Conservation (phyloP, 805 yeast species). For the Candida qinlingensis region DNA sequence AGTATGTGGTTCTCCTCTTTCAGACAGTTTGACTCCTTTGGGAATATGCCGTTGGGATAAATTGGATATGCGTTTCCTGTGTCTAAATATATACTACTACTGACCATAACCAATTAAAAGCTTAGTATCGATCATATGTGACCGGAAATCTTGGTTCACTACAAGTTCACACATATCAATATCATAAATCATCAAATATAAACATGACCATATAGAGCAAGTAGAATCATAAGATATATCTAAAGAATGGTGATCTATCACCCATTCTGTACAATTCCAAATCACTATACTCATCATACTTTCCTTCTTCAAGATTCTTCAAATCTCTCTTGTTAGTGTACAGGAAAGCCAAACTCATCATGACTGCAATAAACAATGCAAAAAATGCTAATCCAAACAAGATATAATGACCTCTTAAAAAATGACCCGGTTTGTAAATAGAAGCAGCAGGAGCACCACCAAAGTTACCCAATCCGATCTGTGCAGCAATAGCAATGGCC, state of each 20-base stretch:
- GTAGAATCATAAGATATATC: constrained; percentile 25
- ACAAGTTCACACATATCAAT: not conserved
- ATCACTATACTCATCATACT: constrained; percentile 25
- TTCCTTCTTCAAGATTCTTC: constrained; percentile 27
- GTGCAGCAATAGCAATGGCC: constrained; percentile 35
- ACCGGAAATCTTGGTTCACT: no score
- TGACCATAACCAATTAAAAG: no score
- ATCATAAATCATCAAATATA: constrained; percentile 5
- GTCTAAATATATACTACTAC: no score
- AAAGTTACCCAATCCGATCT: constrained; percentile 35
- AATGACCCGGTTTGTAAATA: constrained; percentile 29
- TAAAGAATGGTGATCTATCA: constrained; percentile 38
- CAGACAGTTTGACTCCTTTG: no score
- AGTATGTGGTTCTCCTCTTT: no score
- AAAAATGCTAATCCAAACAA: constrained; percentile 29
- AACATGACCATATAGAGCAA: constrained; percentile 8
- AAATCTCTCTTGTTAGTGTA: constrained; percentile 24
- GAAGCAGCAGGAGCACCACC: constrained; percentile 33
- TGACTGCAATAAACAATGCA: constrained; percentile 25
- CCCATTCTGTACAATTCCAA: constrained; percentile 35
- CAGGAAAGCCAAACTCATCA: constrained; percentile 22
- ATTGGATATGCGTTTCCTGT: no score
- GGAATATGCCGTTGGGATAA: no score
- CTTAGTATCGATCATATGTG: no score
- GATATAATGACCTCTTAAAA: constrained; percentile 29